phyloP scores from a whole-genome alignment of 176 grass and related monocot species.

The Elaeis guineensis region DNA sequence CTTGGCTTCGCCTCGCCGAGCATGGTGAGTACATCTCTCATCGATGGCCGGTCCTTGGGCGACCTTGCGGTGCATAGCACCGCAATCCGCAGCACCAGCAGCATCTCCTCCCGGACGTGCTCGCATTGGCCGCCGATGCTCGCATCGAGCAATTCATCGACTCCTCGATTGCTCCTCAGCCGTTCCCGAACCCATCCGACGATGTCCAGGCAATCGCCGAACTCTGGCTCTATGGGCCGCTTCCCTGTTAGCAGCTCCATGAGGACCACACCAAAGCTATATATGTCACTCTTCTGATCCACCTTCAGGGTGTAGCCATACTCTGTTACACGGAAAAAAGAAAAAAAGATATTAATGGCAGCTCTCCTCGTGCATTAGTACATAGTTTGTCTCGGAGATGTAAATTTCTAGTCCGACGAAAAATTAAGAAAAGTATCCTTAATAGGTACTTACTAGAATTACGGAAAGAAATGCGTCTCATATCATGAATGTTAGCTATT shows the following conservation, averaged over 20 bases:
- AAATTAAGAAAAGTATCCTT: too few species aligned
- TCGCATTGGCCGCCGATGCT: constrained; percentile 50
- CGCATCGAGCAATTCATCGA: constrained; percentile 78
- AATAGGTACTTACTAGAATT: too few species aligned
- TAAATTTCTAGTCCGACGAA: too few species aligned
- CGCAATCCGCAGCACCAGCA: constrained; percentile 74
- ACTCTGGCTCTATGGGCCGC: constrained; percentile 67
- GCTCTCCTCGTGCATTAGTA: too few species aligned
- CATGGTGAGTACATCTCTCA: constrained; percentile 93
- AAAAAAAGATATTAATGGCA: not conserved
- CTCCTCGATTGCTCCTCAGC: constrained; percentile 43
- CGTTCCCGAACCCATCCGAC: constrained; percentile 74
- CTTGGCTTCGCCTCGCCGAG: constrained; percentile 84
- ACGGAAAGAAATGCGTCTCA: too few species aligned
- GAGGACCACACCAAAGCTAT: constrained; percentile 82
- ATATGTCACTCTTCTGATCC: constrained; percentile 93
- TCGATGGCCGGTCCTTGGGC: constrained; percentile 78
- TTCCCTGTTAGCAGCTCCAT: constrained; percentile 91
- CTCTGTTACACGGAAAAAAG: constrained; percentile 28
- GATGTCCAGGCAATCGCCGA: constrained; percentile 63
- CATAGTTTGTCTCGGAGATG: too few species aligned
- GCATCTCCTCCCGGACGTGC: constrained; percentile 87
- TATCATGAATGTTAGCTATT: too few species aligned
- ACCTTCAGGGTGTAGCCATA: constrained; percentile 92
- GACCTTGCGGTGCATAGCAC: constrained; percentile 84